Percentiles rank a stretch among this genome's conserved stretches.
These are phyloP conservation scores for Histomonas meleagridis DNA, from an alignment of 208 protist genomes.

Conservation along the genomic window DNA sequence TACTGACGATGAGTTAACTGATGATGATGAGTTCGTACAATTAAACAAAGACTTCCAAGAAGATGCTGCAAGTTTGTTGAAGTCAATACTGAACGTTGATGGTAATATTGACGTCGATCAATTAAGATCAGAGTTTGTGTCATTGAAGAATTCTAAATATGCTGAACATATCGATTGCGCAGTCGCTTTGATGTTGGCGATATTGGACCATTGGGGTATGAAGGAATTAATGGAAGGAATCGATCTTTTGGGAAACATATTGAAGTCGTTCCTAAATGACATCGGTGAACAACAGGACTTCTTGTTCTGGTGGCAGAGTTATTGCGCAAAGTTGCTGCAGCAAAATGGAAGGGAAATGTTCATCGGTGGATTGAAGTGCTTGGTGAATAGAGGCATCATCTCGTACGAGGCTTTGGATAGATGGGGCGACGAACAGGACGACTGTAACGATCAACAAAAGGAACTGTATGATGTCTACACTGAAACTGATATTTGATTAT, in stretches of 20 bases:
- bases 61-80: not conserved
- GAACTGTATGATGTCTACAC: not conserved
- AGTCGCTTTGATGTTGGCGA: not conserved
- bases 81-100: not conserved
- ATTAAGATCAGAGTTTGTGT: not conserved
- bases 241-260: not conserved
- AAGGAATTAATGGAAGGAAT: not conserved
- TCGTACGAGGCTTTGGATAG: not conserved
- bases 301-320: conserved; percentile 19
- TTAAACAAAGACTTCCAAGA: not conserved
- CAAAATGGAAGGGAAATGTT: not conserved
- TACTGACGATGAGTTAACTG: not conserved
- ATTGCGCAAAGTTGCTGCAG: not conserved
- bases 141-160: not conserved
- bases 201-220: not conserved
- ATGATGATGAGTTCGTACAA: not conserved
- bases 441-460: not conserved
- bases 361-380: not conserved
- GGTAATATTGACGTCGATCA: not conserved
- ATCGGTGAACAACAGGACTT: not conserved
- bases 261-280: not conserved
- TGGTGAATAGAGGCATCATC: not conserved
- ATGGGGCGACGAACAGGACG: not conserved
- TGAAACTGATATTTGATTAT: no score
- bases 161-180: not conserved